Evolutionary conservation across 2,329 filamentous ascomycete species (phyloP).

Genomic region (Trichoderma sp.): DNA sequence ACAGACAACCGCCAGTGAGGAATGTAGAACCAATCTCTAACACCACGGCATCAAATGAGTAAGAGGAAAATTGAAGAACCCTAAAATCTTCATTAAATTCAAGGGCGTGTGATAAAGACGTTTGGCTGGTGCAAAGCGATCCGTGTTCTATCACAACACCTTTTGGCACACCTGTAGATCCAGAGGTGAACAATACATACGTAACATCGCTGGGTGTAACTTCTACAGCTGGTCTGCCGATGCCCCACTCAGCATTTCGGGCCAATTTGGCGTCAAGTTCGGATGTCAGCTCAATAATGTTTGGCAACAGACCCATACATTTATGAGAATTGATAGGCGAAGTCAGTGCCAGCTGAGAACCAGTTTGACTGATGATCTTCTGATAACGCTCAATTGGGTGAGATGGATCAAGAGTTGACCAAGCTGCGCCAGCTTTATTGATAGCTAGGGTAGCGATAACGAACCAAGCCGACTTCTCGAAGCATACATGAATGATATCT

Average conservation of each 20-base stretch:
- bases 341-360: not conserved
- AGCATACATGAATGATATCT: conserved; percentile 16
- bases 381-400: not conserved
- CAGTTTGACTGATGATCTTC: conserved; percentile 11
- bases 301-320: not conserved
- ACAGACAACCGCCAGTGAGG: conserved; percentile 7
- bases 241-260: not conserved
- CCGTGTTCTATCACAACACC: conserved; percentile 43
- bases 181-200: conserved; percentile 58
- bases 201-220: conserved; percentile 25
- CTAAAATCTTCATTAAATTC: not conserved
- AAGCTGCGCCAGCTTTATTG: conserved; percentile 18
- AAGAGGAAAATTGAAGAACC: conserved; percentile 17
- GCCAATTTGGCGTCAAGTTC: conserved; percentile 8
- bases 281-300: not conserved
- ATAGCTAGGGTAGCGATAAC: conserved; percentile 6
- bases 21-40: conserved; percentile 4
- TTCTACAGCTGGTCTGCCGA: not conserved
- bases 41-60: not conserved
- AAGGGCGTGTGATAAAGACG: not conserved
- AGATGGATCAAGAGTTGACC: conserved; percentile 13
- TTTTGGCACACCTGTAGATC: conserved; percentile 56
- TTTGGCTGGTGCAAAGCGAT: conserved; percentile 11
- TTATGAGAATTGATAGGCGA: not conserved
- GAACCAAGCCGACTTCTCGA: conserved; percentile 17